Evolutionary conservation across 345 rosid genomes (phyloP).

Genomic region (Rhizophora apiculata): DNA sequence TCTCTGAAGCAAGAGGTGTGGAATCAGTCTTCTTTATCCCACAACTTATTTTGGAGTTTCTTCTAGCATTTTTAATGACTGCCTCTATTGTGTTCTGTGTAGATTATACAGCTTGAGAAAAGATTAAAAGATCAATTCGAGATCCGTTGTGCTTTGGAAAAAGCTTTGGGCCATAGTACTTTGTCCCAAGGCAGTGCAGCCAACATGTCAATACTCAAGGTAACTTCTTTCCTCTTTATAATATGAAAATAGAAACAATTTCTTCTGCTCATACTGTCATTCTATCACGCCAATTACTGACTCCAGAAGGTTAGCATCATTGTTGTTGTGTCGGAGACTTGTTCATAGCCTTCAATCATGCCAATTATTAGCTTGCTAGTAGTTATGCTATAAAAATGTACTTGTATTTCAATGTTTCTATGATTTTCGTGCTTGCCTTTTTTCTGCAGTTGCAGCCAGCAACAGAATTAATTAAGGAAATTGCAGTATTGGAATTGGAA

Average conservation of each 20-base stretch:
- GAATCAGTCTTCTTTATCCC: conserved; percentile 10
- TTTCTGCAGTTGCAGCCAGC: conserved; percentile 53
- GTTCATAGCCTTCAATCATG: too few species aligned
- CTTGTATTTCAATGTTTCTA: not conserved
- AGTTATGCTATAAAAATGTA: not conserved
- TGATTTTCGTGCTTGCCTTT: not conserved
- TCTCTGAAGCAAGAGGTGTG: conserved; percentile 87
- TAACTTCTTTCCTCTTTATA: conserved; percentile 19
- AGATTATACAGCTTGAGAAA: conserved; percentile 83
- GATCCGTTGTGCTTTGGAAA: conserved; percentile 74
- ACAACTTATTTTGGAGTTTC: not conserved
- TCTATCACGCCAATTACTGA: too few species aligned
- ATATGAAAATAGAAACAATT: not conserved
- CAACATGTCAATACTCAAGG: conserved; percentile 60
- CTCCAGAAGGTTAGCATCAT: too few species aligned
- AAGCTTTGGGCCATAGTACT: conserved; percentile 68
- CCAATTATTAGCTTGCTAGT: too few species aligned
- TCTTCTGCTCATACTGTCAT: too few species aligned
- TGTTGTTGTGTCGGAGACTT: too few species aligned
- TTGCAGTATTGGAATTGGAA: conserved; percentile 84
- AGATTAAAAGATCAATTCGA: conserved; percentile 71
- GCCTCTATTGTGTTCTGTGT: conserved; percentile 10
- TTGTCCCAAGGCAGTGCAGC: conserved; percentile 34
- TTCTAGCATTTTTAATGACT: not conserved
- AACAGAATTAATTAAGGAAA: conserved; percentile 76